Base-by-base conservation (phyloP, 2,329 filamentous ascomycete genomes). In the Ascochyta koolunga region DNA sequence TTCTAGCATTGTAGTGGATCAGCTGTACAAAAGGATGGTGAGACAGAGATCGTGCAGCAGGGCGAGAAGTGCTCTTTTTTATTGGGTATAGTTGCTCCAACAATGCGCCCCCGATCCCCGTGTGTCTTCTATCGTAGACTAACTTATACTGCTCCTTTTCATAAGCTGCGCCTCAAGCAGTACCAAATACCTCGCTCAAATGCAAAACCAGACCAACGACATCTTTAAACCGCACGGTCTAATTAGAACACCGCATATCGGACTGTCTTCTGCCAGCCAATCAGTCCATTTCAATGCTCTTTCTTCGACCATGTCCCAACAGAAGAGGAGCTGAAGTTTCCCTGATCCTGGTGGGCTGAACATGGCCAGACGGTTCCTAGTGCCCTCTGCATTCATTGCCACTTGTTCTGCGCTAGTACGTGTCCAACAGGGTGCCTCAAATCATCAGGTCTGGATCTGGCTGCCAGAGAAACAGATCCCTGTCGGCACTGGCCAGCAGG, bases 401-500 rank as follows among this genome's bases (percentile, higher is more conserved):
- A 33, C 31, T n/a, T 18, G 31, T 33, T 33, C 31, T 33, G 31
- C 31, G 8, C 31, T 33, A 18, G 2, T 33, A 16, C 3, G 24
- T 19, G 13, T n/a, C 16, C 21, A 27, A 7, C 19, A 24, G 9
- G 4, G 7, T 25, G 24, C 10, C 42, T 65, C 60, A 74, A 46
- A 73, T 68, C 67, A 74, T 72, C 10, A 73, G 50, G 61, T 80
- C 79, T 13, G 72, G 64, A 64, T 80, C 79, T 18, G 79, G 78
- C 54, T 79, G 61, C 79, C 79, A 82, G 15, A 82, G 64, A 49
- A 77, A 67, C n/a, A 81, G 62, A 47, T 97, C 92, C 68, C 89
- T 89, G 66, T 98, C 93, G 3, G 91, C 95, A 38, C 89, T 95
- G 8, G 91, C 93, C 62, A 98, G 83, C 79, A 97, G 87, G 75